Conservation (phyloP, 169 alveolate genomes). For the Plasmodium inui region DNA sequence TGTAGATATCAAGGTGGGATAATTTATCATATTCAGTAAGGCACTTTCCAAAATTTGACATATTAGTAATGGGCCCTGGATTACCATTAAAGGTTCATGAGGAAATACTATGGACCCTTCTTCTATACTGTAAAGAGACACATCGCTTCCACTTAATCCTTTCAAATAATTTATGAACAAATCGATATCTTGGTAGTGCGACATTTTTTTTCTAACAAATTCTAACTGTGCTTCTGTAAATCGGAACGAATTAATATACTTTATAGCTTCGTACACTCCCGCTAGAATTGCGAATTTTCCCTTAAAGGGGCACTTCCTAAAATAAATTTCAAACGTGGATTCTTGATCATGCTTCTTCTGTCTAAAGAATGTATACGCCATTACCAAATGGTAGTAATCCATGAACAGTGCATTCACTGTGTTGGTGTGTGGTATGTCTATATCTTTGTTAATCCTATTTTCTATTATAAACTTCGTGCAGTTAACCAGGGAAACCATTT, state of each 20-base stretch:
- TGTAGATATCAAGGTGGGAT: constrained; percentile 91
- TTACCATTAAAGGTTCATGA: constrained; percentile 88
- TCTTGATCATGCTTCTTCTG: constrained; percentile 83
- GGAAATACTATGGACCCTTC: constrained; percentile 91
- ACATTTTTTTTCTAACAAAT: constrained; percentile 78
- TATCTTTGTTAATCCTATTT: constrained; percentile 44
- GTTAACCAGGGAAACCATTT: constrained; percentile 23
- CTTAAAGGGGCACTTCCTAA: constrained; percentile 92
- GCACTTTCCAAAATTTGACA: constrained; percentile 92
- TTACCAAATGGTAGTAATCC: constrained; percentile 67
- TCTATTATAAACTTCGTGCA: constrained; percentile 48
- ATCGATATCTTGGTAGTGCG: constrained; percentile 56
- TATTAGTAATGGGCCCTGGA: constrained; percentile 91
- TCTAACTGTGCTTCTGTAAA: constrained; percentile 86
- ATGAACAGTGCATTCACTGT: constrained; percentile 59
- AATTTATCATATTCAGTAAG: constrained; percentile 87
- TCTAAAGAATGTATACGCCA: constrained; percentile 63
- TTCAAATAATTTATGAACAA: constrained; percentile 12
- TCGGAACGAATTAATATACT: constrained; percentile 82
- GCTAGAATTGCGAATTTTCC: constrained; percentile 89
- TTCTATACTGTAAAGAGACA: constrained; percentile 49
- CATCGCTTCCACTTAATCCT: constrained; percentile 21
- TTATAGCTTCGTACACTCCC: constrained; percentile 87
- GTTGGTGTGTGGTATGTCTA: constrained; percentile 56
- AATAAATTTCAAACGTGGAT: constrained; percentile 89